Evolutionary conservation across 345 rosid species (phyloP), one percentile per base, ranked within the genome.

Genomic region (Eucalyptus erythrocorys): DNA sequence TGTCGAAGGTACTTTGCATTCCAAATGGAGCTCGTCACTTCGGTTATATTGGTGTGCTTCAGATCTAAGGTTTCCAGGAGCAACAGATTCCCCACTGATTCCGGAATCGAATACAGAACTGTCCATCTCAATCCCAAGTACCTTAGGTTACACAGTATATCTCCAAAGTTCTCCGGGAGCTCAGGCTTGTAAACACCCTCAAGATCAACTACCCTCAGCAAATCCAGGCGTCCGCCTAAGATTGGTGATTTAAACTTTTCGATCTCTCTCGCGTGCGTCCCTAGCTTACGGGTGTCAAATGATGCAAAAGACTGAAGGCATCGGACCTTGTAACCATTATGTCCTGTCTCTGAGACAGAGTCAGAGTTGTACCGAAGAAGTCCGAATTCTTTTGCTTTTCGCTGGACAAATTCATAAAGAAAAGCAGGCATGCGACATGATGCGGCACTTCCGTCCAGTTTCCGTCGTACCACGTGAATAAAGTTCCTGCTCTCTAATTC

Each of bases 31-130:
- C 10, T 55, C 2, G 93, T 90, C 90, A 91, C 47, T 16, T 55
- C 26, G 42, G 87, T 49, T 61, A 93, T 90, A 26, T 84, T 86
- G 13, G 94, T 93, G 86, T 90, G 90, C 90, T 93, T 93, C 90
- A 92, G 55, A 88, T 92, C 94, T 61, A 92, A 88, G 86, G 92
- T 93, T 88, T 93, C 93, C 43, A 93, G 88, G 89, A 37, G 13
- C 4, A 85, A 87, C 42, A 91, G 89, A 21, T 90, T 66, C 26
- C 90, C 87, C 8, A 92, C 86, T 10, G 92, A 88, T 4, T 37
- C 22, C 6, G 94, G 93, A 32, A 93, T 43, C 10, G 89, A 50
- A 14, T 89, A 90, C 14, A 93, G 61, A 47, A 76, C 45, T 1
- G 93, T 93, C 87, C 88, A 64, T 79, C 92, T 90, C 86, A 93